Percentiles rank a stretch among this genome's conserved stretches.
Conservation (phyloP, 192 early-diverging fungal genomes). For the Backusella circina region DNA sequence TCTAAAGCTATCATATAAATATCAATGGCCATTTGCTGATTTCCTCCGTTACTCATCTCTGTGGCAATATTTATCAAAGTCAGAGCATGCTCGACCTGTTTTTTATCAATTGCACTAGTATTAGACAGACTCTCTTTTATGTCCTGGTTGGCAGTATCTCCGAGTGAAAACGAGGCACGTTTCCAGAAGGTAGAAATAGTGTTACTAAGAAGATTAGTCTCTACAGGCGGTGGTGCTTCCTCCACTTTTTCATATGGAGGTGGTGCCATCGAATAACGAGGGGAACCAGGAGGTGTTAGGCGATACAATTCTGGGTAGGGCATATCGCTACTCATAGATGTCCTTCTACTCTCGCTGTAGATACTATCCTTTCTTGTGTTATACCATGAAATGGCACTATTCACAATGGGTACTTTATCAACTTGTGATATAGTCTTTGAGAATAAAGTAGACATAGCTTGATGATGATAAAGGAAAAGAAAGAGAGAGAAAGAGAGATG, state of each 20-base stretch:
- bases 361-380: not conserved
- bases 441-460: conserved; percentile 6
- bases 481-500: not conserved
- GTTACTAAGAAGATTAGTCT: not conserved
- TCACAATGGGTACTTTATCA: conserved; percentile 11
- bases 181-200: not conserved
- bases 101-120: conserved; percentile 1
- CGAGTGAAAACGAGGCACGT: conserved; percentile 9
- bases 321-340: not conserved
- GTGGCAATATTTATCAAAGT: conserved; percentile 20
- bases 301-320: not conserved
- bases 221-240: not conserved
- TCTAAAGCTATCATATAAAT: conserved; percentile 25
- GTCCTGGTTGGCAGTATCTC: not conserved
- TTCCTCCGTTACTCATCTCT: conserved; percentile 13
- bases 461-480: not conserved
- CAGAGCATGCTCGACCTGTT: conserved; percentile 16
- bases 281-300: not conserved
- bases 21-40: conserved; percentile 20
- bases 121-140: not conserved
- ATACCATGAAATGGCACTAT: conserved; percentile 1
- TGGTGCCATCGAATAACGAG: conserved; percentile 7
- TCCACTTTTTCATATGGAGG: conserved; percentile 13
- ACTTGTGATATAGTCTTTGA: not conserved
- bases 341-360: not conserved